Evolutionary conservation across 2,329 filamentous ascomycete species (phyloP).

Genomic region (Tolypocladium tundrense): DNA sequence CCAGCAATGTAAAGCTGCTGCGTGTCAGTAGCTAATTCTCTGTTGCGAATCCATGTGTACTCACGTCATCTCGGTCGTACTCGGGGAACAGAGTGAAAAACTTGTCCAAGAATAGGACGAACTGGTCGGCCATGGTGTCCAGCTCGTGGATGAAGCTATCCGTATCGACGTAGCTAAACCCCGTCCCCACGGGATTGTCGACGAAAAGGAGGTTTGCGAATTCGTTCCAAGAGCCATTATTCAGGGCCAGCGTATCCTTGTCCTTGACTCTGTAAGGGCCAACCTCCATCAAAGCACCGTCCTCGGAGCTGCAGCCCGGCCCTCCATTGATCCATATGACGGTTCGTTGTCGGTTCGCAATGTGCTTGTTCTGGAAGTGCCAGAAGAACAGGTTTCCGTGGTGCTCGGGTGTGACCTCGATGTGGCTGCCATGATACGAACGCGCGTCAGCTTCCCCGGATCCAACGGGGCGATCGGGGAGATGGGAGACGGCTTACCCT

Average conservation of each 20-base stretch:
- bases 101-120: slow-evolving; percentile 80
- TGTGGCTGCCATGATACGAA: slow-evolving; percentile 52
- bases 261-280: slow-evolving; percentile 83
- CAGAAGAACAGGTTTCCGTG: slow-evolving; percentile 98
- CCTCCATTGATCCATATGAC: slow-evolving; percentile 97
- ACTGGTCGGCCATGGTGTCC: slow-evolving; percentile 79
- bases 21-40: slow-evolving; percentile 8
- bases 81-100: slow-evolving; percentile 88
- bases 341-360: slow-evolving; percentile 81
- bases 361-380: slow-evolving; percentile 93
- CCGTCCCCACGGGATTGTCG: slow-evolving; percentile 92
- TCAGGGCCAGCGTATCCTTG: slow-evolving; percentile 60
- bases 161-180: slow-evolving; percentile 90
- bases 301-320: slow-evolving; percentile 93
- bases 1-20: slow-evolving; percentile 81
- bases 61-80: slow-evolving; percentile 82
- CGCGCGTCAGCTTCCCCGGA: slow-evolving; percentile 11
- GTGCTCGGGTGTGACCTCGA: slow-evolving; percentile 74
- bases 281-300: slow-evolving; percentile 92
- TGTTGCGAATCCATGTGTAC: slow-evolving; percentile 22
- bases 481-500: slow-evolving; percentile 51
- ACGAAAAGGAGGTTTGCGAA: slow-evolving; percentile 96
- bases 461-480: too few relatives aligned
- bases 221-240: slow-evolving; percentile 97
- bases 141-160: slow-evolving; percentile 80